Conservation (phyloP, 345 rosid species). For the Ceriops tagal region DNA sequence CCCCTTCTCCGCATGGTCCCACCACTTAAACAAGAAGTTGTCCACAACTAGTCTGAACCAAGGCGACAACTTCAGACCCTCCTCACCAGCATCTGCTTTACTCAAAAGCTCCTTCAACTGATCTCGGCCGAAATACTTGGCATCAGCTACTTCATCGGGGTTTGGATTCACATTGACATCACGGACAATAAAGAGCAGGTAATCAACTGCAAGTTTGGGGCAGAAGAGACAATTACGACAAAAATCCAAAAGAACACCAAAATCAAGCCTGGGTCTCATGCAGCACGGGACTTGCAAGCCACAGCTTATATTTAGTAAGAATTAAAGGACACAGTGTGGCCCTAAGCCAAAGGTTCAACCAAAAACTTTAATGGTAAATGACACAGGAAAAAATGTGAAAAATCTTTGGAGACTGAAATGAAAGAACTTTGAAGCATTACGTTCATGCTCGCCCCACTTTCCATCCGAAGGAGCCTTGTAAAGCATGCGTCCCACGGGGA, state of each 20-base stretch:
- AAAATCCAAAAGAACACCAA: not conserved
- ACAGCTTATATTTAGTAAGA: not conserved
- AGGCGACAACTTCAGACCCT: constrained; percentile 75
- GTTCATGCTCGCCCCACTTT: constrained; percentile 98
- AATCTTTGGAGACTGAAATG: not conserved
- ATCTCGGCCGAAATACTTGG: constrained; percentile 70
- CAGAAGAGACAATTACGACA: not conserved
- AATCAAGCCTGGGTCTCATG: too few relatives aligned
- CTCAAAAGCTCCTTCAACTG: constrained; percentile 74
- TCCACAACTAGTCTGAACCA: constrained; percentile 95
- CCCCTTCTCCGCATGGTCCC: constrained; percentile 84
- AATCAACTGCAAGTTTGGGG: constrained; percentile 62
- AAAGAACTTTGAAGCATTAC: constrained; percentile 35
- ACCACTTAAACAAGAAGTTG: constrained; percentile 90
- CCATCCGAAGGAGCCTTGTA: constrained; percentile 99
- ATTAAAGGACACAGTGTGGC: too few relatives aligned
- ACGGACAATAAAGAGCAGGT: constrained; percentile 73
- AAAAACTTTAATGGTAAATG: not conserved
- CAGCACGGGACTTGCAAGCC: too few relatives aligned
- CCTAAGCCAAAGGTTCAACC: not conserved
- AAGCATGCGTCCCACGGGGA: constrained; percentile 63
- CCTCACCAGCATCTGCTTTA: constrained; percentile 86
- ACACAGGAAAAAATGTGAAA: not conserved
- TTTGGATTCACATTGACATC: constrained; percentile 70
- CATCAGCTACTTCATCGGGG: constrained; percentile 84